phyloP scores from a whole-genome alignment of 176 grass and related monocot genomes.

The Ampelocalamus luodianensis region DNA sequence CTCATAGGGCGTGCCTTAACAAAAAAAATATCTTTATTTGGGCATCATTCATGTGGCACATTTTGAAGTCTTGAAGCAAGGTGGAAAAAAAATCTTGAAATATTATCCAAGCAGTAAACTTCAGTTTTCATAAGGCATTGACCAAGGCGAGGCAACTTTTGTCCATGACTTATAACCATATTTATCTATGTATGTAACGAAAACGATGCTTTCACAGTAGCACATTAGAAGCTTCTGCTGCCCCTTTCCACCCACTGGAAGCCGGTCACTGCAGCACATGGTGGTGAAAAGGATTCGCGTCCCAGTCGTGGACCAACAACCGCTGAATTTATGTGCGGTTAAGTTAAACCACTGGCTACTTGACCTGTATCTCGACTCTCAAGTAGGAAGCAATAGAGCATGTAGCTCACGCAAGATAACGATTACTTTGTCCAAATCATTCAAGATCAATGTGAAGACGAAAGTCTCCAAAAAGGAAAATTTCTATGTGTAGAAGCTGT shows the following conservation, averaged over 20 bases:
- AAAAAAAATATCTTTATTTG: background rate
- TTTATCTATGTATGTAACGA: background rate
- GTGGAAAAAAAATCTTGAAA: background rate
- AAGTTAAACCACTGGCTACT: background rate
- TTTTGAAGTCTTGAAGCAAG: background rate
- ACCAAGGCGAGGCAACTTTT: background rate
- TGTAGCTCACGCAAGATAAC: background rate
- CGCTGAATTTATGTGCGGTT: background rate
- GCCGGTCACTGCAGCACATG: background rate
- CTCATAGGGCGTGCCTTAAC: background rate
- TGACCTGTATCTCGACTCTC: background rate
- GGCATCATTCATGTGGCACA: background rate
- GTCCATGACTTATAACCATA: background rate
- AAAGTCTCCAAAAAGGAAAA: background rate
- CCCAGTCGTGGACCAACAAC: constrained; percentile 19
- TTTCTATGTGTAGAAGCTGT: background rate
- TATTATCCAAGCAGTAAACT: background rate
- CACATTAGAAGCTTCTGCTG: background rate
- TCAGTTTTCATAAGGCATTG: background rate
- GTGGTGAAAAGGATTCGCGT: constrained; percentile 34
- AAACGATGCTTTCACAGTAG: constrained; percentile 5
- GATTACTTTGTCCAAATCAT: constrained; percentile 24
- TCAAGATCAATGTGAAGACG: background rate
- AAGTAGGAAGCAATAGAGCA: background rate
- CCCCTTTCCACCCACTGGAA: background rate